Evolutionary conservation across 1,284 basidiomycete genomes (phyloP).

Genomic region (Moesziomyces aphidis): DNA sequence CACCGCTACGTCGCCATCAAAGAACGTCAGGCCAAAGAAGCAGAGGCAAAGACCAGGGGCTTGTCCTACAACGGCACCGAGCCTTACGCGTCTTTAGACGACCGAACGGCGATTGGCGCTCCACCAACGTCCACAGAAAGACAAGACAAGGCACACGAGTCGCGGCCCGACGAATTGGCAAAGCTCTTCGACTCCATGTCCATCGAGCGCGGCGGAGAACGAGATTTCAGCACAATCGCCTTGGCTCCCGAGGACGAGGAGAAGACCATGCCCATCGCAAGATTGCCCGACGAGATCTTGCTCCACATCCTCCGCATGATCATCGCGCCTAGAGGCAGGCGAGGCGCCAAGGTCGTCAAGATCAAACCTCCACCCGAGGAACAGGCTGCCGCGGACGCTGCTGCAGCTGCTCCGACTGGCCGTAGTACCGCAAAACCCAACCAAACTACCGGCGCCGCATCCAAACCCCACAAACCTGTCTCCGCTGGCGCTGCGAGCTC

Average conservation of each 20-base stretch:
- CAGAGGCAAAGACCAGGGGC: conserved; percentile 29
- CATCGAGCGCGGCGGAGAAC: conserved; percentile 36
- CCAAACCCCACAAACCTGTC: conserved; percentile 9
- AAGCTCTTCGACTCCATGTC: conserved; percentile 39
- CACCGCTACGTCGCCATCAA: conserved; percentile 50
- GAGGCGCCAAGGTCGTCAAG: conserved; percentile 53
- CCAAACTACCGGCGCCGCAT: not conserved
- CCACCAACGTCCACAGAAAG: not conserved
- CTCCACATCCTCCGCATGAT: conserved; percentile 51
- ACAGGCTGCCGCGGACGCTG: conserved; percentile 34
- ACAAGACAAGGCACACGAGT: conserved; percentile 10
- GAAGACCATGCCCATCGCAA: conserved; percentile 35
- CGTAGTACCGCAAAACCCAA: not conserved
- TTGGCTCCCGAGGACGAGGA: conserved; percentile 56
- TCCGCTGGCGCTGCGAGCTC: not conserved
- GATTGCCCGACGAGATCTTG: conserved; percentile 61
- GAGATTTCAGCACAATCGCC: conserved; percentile 31
- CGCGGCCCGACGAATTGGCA: conserved; percentile 38
- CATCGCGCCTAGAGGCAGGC: conserved; percentile 44
- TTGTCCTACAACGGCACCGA: conserved; percentile 6
- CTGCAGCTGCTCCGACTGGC: conserved; percentile 25
- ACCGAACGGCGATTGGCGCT: no score
- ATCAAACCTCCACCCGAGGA: conserved; percentile 44
- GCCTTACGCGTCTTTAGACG: not conserved
- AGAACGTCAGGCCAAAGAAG: conserved; percentile 29